Evolutionary conservation across 176 grass and related monocot species (phyloP).

Genomic region (Triticum aestivum): DNA sequence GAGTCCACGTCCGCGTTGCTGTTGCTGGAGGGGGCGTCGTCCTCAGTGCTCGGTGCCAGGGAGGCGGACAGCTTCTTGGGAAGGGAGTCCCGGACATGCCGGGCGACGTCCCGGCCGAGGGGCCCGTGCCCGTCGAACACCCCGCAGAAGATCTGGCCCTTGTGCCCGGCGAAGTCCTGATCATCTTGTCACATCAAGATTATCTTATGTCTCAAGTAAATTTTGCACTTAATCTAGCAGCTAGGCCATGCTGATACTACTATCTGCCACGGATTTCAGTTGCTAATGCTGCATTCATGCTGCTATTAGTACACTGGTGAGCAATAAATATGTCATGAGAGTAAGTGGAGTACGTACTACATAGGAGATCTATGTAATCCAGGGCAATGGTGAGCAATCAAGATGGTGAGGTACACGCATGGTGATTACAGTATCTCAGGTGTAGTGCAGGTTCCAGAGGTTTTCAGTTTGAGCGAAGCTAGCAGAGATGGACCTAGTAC

Average conservation of each 20-base stretch:
- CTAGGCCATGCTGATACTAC: neutral
- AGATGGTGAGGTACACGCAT: neutral
- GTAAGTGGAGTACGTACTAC: neutral
- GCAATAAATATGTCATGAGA: neutral
- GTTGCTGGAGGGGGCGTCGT: neutral
- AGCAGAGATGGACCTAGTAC: slow-evolving; percentile 4
- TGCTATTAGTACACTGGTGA: neutral
- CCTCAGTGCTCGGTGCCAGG: slow-evolving; percentile 7
- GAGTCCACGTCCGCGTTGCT: slow-evolving; percentile 25
- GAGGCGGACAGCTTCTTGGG: slow-evolving; percentile 46
- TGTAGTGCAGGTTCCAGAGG: neutral
- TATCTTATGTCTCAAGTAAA: neutral
- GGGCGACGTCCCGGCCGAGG: slow-evolving; percentile 62
- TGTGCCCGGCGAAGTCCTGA: slow-evolving; percentile 69
- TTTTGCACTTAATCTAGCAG: slow-evolving; percentile 1
- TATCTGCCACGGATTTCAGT: neutral
- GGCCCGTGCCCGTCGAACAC: slow-evolving; percentile 81
- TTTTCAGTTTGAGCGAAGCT: neutral
- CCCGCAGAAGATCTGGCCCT: slow-evolving; percentile 66
- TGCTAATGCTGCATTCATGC: neutral
- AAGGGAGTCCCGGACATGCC: slow-evolving; percentile 56
- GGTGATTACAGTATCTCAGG: neutral
- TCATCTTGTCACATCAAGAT: slow-evolving; percentile 32
- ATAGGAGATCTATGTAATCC: neutral
- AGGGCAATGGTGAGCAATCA: neutral